phyloP scores from a whole-genome alignment of 2,329 filamentous ascomycete species.

The Fusarium sp. region DNA sequence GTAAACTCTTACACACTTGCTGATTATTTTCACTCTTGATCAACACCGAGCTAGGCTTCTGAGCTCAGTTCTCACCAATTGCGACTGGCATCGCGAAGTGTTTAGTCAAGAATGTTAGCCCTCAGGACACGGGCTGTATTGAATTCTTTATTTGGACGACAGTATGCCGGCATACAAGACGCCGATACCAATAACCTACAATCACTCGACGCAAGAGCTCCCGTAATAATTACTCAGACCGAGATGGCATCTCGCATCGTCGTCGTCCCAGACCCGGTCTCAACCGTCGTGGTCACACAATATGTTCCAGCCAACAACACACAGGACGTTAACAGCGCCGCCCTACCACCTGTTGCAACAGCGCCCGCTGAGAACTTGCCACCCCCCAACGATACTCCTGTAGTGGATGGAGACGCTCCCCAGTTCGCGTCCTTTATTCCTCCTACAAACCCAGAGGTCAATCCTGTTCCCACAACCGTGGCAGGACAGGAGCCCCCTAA shows the following conservation, averaged over 20 bases:
- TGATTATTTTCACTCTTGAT: constrained; percentile 16
- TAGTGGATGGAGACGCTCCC: constrained; percentile 19
- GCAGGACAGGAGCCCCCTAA: constrained; percentile 9
- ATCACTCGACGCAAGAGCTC: constrained; percentile 29
- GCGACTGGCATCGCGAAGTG: constrained; percentile 53
- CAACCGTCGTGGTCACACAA: constrained; percentile 33
- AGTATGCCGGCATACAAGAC: constrained; percentile 63
- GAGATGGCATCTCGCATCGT: constrained; percentile 33
- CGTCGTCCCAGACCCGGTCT: constrained; percentile 27
- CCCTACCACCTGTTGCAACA: constrained; percentile 22
- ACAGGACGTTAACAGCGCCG: constrained; percentile 6
- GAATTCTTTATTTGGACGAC: constrained; percentile 61
- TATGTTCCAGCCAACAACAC: constrained; percentile 30
- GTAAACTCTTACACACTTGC: constrained; percentile 35
- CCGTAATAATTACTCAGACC: constrained; percentile 30
- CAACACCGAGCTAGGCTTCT: constrained; percentile 23
- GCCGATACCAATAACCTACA: constrained; percentile 32
- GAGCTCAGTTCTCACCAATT: constrained; percentile 24
- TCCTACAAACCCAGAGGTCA: constrained; percentile 18
- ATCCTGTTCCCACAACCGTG: constrained; percentile 17
- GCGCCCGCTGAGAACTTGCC: constrained; percentile 14
- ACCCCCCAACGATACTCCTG: constrained; percentile 4
- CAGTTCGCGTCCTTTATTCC: constrained; percentile 34
- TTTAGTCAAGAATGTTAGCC: constrained; percentile 47
- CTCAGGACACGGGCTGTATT: constrained; percentile 61